Evolutionary conservation across 73 alveolate species (phyloP), one percentile per base, ranked within the genome.

Genomic region (Symbiodinium natans): DNA sequence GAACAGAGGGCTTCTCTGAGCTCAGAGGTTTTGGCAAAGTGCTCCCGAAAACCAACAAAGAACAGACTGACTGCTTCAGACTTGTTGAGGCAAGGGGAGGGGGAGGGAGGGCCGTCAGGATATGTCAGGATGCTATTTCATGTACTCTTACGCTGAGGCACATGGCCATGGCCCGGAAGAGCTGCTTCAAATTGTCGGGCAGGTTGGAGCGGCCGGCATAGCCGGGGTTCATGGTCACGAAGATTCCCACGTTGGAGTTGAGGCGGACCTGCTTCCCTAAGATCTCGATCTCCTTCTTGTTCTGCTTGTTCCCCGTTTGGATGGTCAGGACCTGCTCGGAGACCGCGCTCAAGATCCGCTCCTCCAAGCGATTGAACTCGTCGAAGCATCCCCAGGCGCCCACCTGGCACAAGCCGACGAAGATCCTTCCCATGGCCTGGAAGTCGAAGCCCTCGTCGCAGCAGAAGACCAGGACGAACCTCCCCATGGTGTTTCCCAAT

Each of bases 191-290:
- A 98, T 99, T 99, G 95, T 99, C 99, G 7, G 99, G 99, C 71
- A 99, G 99, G 98, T 99, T 99, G 42, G 99, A 99, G 90, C 99
- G 99, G 38, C 99, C 99, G 31, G 99, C 99, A 99, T 99, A 99
- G 43, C 99, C 99, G 41, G 99, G 99, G 93, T 99, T 99, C 99
- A 99, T 99, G 40, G 99, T 99, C 8, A 99, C 99, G 95, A 99
- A 99, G 99, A 99, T 99, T 43, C 99, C 99, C 99, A 99, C 99
- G 63, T 99, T 99, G 83, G 99, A 99, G 99, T 99, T 99, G 46
- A 99, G 99, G 93, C 99, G 99, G 46, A 99, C 99, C 87, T 74
- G 98, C 92, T 99, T 99, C 41, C 99, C 99, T 99, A 99, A 99
- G 82, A 99, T 99, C 94, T 99, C 99, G 68, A 99, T 99, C 94